Percentiles rank a stretch among this genome's conserved stretches.
Evolutionary conservation across 192 early-diverging fungal species (phyloP).

Genomic region (Coemansia biformis): DNA sequence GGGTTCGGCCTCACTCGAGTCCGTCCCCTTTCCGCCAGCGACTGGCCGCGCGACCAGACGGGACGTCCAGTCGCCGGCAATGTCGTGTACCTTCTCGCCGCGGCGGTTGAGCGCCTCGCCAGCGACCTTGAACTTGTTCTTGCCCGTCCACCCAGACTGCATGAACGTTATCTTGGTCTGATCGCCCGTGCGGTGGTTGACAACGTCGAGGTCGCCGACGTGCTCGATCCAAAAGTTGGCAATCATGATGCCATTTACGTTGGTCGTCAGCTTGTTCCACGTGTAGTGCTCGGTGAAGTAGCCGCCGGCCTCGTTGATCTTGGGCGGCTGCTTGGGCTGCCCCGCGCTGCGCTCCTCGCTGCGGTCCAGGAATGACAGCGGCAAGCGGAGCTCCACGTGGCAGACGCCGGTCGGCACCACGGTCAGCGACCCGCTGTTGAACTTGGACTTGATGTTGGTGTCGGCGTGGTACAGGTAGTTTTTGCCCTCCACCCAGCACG

Average conservation of each 20-base stretch:
- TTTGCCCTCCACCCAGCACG: constrained; percentile 78
- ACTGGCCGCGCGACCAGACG: constrained; percentile 54
- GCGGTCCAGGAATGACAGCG: constrained; percentile 49
- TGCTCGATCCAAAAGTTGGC: constrained; percentile 82
- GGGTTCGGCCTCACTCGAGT: constrained; percentile 17
- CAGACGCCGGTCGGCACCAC: constrained; percentile 75
- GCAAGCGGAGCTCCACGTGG: constrained; percentile 72
- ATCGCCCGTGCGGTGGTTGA: constrained; percentile 81
- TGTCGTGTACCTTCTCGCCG: constrained; percentile 55
- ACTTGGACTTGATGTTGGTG: constrained; percentile 79
- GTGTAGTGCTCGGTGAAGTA: constrained; percentile 74
- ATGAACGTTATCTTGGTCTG: constrained; percentile 71
- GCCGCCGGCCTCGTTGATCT: constrained; percentile 48
- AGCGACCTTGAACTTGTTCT: constrained; percentile 59
- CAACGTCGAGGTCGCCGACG: constrained; percentile 77
- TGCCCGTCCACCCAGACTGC: constrained; percentile 67
- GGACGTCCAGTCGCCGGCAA: constrained; percentile 66
- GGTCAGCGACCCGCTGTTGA: constrained; percentile 81
- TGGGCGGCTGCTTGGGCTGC: constrained; percentile 17
- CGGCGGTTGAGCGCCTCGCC: constrained; percentile 53
- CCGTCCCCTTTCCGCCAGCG: background rate
- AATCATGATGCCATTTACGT: constrained; percentile 80
- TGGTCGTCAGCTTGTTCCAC: constrained; percentile 83
- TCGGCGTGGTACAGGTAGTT: constrained; percentile 82
- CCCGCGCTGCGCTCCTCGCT: constrained; percentile 37